Evolutionary conservation across 805 yeast genomes (phyloP).

Genomic region (Yarrowia keelungensis): DNA sequence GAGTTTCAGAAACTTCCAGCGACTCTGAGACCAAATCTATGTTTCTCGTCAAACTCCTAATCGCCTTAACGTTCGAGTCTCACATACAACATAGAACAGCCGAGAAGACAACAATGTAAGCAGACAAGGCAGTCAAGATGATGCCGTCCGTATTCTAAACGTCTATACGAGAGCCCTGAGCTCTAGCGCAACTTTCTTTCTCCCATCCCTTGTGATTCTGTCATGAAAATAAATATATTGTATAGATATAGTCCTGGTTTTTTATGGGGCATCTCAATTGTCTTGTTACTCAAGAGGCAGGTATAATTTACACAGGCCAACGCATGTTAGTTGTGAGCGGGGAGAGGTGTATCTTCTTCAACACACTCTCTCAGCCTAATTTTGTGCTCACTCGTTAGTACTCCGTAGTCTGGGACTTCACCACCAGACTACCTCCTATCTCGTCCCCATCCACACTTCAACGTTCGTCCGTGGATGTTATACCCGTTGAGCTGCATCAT

Average conservation of each 20-base stretch:
- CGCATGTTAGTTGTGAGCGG: background rate
- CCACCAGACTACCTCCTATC: background rate
- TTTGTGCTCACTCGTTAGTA: background rate
- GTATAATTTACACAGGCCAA: background rate
- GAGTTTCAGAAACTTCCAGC: background rate
- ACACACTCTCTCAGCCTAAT: background rate
- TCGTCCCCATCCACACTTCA: conserved; percentile 91
- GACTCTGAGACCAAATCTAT: background rate
- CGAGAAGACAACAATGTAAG: background rate
- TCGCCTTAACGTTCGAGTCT: conserved; percentile 1
- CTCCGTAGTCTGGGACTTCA: no score
- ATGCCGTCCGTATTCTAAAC: background rate
- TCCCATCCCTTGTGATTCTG: background rate
- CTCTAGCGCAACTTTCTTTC: no score
- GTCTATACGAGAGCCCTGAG: background rate
- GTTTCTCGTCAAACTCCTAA: background rate
- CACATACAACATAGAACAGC: background rate
- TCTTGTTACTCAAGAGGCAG: background rate
- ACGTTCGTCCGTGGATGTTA: conserved; percentile 72
- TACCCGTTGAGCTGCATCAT: conserved; percentile 75
- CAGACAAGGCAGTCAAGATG: background rate
- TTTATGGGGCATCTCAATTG: background rate
- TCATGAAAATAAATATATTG: conserved; percentile 9
- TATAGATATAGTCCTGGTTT: conserved; percentile 5
- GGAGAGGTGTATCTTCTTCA: background rate